These are phyloP conservation scores for Lasiosphaeria ovina DNA, from an alignment of 495 filamentous ascomycete genomes.

Conservation along the genomic window DNA sequence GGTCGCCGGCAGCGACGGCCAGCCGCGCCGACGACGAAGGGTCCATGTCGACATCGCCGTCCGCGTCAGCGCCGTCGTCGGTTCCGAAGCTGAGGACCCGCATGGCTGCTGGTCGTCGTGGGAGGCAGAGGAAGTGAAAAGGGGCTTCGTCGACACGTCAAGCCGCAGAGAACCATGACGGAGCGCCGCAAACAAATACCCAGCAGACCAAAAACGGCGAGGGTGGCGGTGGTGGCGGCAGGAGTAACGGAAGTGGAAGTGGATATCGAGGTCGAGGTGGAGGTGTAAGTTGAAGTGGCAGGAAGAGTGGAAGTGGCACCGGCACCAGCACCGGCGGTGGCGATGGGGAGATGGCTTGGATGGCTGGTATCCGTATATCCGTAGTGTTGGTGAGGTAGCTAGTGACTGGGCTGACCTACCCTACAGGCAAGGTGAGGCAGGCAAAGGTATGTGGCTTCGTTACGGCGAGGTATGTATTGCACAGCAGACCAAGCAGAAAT, in stretches of 20 bases:
- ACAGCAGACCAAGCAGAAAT: too few species aligned
- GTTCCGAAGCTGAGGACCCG: constrained; percentile 11
- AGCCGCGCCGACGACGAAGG: constrained; percentile 2
- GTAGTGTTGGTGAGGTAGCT: too few species aligned
- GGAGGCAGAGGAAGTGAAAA: not conserved
- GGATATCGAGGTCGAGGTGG: too few species aligned
- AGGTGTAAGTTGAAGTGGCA: too few species aligned
- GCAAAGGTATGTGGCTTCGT: too few species aligned
- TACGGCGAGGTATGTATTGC: too few species aligned
- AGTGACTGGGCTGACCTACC: not conserved
- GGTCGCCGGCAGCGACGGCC: constrained; percentile 13
- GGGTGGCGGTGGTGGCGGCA: not conserved
- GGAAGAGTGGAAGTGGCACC: too few species aligned
- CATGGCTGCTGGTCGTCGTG: not conserved
- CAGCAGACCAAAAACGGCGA: not conserved
- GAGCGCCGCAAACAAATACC: not conserved
- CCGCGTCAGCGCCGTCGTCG: constrained; percentile 2
- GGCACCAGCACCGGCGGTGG: too few species aligned
- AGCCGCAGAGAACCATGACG: constrained; percentile 2
- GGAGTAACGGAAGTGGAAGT: not conserved
- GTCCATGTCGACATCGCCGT: constrained; percentile 6
- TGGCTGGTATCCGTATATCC: too few species aligned
- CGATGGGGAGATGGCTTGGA: too few species aligned
- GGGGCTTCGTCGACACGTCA: not conserved
- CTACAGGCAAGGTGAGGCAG: too few species aligned